Base-by-base conservation (phyloP, 148 eudicot species). In the Silene latifolia region DNA sequence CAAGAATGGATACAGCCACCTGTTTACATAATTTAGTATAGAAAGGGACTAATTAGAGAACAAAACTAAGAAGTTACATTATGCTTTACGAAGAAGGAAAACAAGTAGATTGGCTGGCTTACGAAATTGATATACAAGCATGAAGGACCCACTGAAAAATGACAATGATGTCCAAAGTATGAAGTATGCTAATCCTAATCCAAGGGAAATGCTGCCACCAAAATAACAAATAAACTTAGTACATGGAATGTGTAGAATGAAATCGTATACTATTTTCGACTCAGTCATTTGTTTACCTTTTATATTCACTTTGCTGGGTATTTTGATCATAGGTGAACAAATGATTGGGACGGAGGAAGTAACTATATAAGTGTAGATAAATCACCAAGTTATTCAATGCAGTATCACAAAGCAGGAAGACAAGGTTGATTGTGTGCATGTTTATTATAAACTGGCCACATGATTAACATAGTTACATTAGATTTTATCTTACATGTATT, bases 1-100 rank as follows among this genome's bases (percentile, higher is more conserved):
- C 87, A 95, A 87, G 85, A 95, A 95, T 42, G 98, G 98, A 83
- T 94, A 94, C 1, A 97, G 97, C 98, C 98, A 95, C 98, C 98
- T 95, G 87, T 77, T 76, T n/a, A 32, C 25, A 51, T 4, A 66
- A 5, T 7, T 32, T 23, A 17, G 27, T 56, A 7, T 32, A 27
- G 62, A 47, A 84, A 77, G 67, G 59, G 67, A 81, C 67, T 17
- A 39, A 65, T 81, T 12, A 81, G 78, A 14, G 20, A 57, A 57
- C 35, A 14, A 64, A 19, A 25, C 65, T 25, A 13, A 12, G 62
- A 72, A 9, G 15, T 67, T 67, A 67, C 54, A 29, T 46, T 27
- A 39, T 32, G 64, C 27, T 61, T 67, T 11, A 42, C 4, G 27
- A 73, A 62, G 53, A 77, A 62, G 77, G 35, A 66, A 3, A 21